These are phyloP conservation scores for Neofusicoccum laricinum DNA, from an alignment of 2,329 filamentous ascomycete species.

Conservation along the genomic window DNA sequence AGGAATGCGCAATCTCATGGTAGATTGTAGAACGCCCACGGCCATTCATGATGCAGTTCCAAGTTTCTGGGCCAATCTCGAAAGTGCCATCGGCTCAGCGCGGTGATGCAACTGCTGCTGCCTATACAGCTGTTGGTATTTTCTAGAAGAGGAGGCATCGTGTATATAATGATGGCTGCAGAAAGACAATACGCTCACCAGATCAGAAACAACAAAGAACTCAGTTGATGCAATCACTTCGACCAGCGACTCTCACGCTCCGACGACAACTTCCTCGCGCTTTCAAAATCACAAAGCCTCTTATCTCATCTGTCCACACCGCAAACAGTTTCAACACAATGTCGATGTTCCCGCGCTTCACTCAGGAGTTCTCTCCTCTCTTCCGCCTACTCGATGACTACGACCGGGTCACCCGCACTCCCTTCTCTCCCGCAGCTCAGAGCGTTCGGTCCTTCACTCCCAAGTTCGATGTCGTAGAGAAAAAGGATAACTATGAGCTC, in stretches of 20 bases:
- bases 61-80: slow-evolving; percentile 2
- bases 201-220: slow-evolving; percentile 20
- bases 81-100: not conserved
- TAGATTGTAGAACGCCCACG: not conserved
- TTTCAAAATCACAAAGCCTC: slow-evolving; percentile 29
- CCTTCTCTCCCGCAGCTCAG: slow-evolving; percentile 26
- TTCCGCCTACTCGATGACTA: slow-evolving; percentile 50
- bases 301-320: slow-evolving; percentile 20
- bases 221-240: slow-evolving; percentile 37
- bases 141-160: slow-evolving; percentile 27
- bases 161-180: slow-evolving; percentile 27
- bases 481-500: slow-evolving; percentile 66
- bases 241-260: slow-evolving; percentile 24
- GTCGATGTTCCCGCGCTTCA: slow-evolving; percentile 43
- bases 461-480: slow-evolving; percentile 76
- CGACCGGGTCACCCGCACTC: slow-evolving; percentile 31
- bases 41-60: not conserved
- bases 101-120: not conserved
- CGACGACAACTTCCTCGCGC: slow-evolving; percentile 30
- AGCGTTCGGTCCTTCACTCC: slow-evolving; percentile 62
- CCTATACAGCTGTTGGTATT: slow-evolving; percentile 16
- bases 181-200: slow-evolving; percentile 23
- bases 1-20: not conserved
- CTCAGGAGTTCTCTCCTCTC: slow-evolving; percentile 41
- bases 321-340: slow-evolving; percentile 28